phyloP scores from a whole-genome alignment of 2,329 filamentous ascomycete genomes.

The Nemania sp. region DNA sequence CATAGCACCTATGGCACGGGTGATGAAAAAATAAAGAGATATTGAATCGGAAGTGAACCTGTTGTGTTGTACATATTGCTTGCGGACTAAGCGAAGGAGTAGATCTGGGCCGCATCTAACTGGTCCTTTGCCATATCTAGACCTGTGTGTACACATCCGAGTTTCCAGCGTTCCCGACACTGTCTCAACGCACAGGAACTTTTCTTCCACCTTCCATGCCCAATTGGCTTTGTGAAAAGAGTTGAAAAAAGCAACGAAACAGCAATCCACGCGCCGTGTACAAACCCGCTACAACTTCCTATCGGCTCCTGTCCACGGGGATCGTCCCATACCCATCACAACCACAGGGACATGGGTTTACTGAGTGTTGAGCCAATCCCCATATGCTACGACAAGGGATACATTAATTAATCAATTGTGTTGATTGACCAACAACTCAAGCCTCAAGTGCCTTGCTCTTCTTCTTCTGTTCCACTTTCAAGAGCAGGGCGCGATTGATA shows the following conservation, averaged over 20 bases:
- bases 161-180: conserved; percentile 17
- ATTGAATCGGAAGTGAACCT: conserved; percentile 31
- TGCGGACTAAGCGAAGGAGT: conserved; percentile 18
- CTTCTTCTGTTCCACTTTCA: conserved; percentile 99
- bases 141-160: conserved; percentile 27
- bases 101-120: conserved; percentile 25
- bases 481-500: conserved; percentile 95
- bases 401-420: conserved; percentile 32
- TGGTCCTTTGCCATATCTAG: conserved; percentile 21
- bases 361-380: conserved; percentile 28
- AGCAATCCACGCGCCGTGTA: conserved; percentile 24
- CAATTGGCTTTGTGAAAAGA: conserved; percentile 6
- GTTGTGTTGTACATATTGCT: conserved; percentile 38
- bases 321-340: conserved; percentile 15
- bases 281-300: conserved; percentile 25
- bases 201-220: not conserved
- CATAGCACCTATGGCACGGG: not conserved
- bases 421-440: conserved; percentile 46
- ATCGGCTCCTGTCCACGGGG: conserved; percentile 10
- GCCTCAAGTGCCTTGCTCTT: conserved; percentile 70
- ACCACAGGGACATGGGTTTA: conserved; percentile 16
- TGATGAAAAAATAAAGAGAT: not conserved
- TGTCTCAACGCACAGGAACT: conserved; percentile 7
- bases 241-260: conserved; percentile 28
- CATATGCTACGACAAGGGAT: conserved; percentile 22